phyloP scores from a whole-genome alignment of 345 rosid species.

The Kandelia obovata region DNA sequence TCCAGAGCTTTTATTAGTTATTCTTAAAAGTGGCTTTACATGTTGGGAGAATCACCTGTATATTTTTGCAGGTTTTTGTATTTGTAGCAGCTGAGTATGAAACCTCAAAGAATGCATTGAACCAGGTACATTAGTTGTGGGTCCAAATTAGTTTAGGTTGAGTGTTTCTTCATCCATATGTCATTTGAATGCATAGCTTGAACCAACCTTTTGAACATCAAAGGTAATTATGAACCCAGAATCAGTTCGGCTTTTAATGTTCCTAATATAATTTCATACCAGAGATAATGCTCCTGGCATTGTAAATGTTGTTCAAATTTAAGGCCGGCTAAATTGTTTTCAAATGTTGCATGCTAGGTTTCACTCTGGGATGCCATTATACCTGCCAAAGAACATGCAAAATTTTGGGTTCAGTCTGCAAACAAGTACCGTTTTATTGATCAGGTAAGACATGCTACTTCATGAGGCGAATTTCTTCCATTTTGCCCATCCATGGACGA shows the following conservation, averaged over 20 bases:
- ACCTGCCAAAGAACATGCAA: slow-evolving; percentile 73
- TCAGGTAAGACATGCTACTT: slow-evolving; percentile 46
- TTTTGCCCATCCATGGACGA: not conserved
- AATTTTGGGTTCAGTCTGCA: slow-evolving; percentile 62
- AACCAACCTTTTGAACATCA: not conserved
- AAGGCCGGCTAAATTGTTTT: too few relatives aligned
- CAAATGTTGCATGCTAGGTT: slow-evolving; percentile 38
- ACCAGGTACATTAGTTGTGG: slow-evolving; percentile 56
- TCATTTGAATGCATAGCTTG: not conserved
- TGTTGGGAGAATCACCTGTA: not conserved
- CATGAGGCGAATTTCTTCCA: not conserved
- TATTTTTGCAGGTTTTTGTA: slow-evolving; percentile 55
- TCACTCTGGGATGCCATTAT: slow-evolving; percentile 97
- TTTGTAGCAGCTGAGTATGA: slow-evolving; percentile 87
- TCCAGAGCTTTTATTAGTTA: not conserved
- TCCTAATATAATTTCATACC: not conserved
- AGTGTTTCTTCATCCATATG: not conserved
- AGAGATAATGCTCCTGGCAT: not conserved
- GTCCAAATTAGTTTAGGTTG: not conserved
- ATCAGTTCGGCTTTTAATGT: not conserved
- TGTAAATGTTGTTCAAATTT: not conserved
- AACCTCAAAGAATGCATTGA: slow-evolving; percentile 73
- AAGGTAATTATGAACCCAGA: not conserved
- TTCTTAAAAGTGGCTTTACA: not conserved
- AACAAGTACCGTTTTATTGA: slow-evolving; percentile 92